Evolutionary conservation across 108 stramenopile genomes (phyloP).

Genomic region (Skeletonema marinoi): DNA sequence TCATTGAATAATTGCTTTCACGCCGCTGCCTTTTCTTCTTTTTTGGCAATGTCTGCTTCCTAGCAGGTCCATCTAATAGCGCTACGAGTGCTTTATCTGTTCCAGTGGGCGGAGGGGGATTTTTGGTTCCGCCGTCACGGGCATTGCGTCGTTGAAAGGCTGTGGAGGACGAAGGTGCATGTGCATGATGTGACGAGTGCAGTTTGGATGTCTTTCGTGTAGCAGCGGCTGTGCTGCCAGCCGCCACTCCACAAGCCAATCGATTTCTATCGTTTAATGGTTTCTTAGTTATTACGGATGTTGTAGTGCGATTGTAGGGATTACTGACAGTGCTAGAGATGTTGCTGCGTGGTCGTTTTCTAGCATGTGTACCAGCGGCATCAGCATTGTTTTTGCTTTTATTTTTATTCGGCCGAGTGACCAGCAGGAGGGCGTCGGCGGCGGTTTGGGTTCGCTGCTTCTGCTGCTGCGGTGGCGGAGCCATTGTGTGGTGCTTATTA

Average conservation of each 20-base stretch:
- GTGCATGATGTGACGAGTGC: neutral
- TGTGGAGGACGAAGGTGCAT: neutral
- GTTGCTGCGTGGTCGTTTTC: neutral
- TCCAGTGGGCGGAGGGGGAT: conserved; percentile 2
- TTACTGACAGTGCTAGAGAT: neutral
- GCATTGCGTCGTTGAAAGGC: conserved; percentile 11
- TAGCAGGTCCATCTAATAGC: conserved; percentile 9
- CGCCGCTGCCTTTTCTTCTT: neutral
- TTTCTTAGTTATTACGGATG: neutral
- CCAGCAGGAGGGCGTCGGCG: neutral
- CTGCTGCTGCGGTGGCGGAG: neutral
- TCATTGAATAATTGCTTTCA: neutral
- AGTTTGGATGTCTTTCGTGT: neutral
- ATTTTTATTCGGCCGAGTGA: neutral
- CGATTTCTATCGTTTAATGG: neutral
- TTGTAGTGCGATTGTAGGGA: neutral
- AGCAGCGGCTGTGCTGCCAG: neutral
- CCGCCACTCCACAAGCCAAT: neutral
- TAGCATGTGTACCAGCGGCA: neutral
- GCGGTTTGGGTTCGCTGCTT: neutral
- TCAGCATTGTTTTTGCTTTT: neutral
- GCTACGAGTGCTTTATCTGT: conserved; percentile 5
- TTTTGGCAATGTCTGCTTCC: neutral
- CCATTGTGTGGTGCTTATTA: neutral
- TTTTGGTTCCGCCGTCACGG: neutral